Percentiles rank a stretch among this genome's conserved stretches.
These are phyloP conservation scores for Trichoderma endophyticum DNA, from an alignment of 2,329 filamentous ascomycete species.

Conservation along the genomic window DNA sequence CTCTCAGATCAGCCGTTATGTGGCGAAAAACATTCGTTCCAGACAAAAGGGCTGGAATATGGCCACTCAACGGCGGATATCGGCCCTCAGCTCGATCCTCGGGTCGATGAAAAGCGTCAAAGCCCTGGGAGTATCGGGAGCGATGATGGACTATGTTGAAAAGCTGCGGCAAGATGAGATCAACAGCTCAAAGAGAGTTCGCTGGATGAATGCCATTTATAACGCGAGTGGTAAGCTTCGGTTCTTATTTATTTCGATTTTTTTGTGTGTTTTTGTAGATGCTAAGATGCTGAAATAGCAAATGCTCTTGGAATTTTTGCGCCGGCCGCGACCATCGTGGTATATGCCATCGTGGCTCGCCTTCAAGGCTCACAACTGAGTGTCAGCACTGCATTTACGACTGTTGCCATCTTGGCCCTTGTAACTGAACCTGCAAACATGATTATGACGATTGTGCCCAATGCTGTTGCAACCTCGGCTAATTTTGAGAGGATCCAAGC, in stretches of 20 bases:
- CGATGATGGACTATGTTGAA: constrained; percentile 23
- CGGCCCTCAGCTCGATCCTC: constrained; percentile 35
- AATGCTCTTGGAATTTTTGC: constrained; percentile 43
- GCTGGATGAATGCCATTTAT: constrained; percentile 41
- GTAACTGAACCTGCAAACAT: constrained; percentile 44
- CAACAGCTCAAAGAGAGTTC: constrained; percentile 28
- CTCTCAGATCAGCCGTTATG: constrained; percentile 40
- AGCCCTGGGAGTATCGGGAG: constrained; percentile 35
- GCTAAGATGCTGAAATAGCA: constrained; percentile 25
- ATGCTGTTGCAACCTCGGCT: constrained; percentile 31
- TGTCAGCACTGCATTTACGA: constrained; percentile 39
- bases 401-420: constrained; percentile 37
- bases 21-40: constrained; percentile 36
- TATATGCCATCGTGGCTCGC: constrained; percentile 32
- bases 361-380: constrained; percentile 27
- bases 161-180: constrained; percentile 32
- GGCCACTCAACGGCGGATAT: constrained; percentile 40
- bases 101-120: constrained; percentile 40
- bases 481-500: constrained; percentile 39
- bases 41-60: constrained; percentile 39
- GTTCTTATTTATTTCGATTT: neutral
- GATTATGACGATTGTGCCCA: constrained; percentile 41
- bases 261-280: neutral
- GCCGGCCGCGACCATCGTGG: constrained; percentile 36
- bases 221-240: constrained; percentile 36